Base-by-base conservation (phyloP, 345 rosid species). In the Excoecaria cochinchinensis region DNA sequence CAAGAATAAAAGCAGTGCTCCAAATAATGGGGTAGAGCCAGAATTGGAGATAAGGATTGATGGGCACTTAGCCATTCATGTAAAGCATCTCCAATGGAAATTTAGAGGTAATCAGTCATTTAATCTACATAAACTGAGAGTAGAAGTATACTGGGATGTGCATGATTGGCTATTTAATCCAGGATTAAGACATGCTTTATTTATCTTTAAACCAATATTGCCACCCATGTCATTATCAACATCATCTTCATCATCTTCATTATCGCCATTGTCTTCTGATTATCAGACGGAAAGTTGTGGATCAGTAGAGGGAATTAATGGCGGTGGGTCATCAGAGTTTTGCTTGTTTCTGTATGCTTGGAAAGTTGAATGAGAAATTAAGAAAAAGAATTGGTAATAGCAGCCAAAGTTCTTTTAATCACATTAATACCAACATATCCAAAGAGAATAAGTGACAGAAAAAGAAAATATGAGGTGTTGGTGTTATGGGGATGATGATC, bases 31-130 rank as follows among this genome's bases (percentile, higher is more conserved):
- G 59, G 73, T 73, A 31, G 89, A 89, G 72, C 89, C 90, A 42
- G 92, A 88, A 51, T 82, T 91, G 90, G 93, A 89, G 80, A 87
- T 91, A 55, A 81, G 82, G 56, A 81, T 91, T 36, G 96, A 91
- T 63, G 91, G 90, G 76, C 73, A 88, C 39, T 66, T 81, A 74
- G 87, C 83, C 16, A 86, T 91, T 70, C 85, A 83, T 58, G 91
- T 91, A 58, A 89, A 87, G 84, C 96, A 86, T 80, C 90, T 91
- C 11, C 91, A 89, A 60, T 91, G 96, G 96, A 89, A 91, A 66
- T 91, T 91, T 52, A 87, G 92, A 84, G 95, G 95, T 69, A 90
- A 90, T 31, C 92, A 87, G 73, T 81, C 85, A 0, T 77, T 90
- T 66, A 76, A 82, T 70, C 73, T 90, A 6, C 82, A 85, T 62